These are phyloP conservation scores for Colletotrichum gloeosporioides DNA, from an alignment of 2,329 filamentous ascomycete species.

Conservation along the genomic window DNA sequence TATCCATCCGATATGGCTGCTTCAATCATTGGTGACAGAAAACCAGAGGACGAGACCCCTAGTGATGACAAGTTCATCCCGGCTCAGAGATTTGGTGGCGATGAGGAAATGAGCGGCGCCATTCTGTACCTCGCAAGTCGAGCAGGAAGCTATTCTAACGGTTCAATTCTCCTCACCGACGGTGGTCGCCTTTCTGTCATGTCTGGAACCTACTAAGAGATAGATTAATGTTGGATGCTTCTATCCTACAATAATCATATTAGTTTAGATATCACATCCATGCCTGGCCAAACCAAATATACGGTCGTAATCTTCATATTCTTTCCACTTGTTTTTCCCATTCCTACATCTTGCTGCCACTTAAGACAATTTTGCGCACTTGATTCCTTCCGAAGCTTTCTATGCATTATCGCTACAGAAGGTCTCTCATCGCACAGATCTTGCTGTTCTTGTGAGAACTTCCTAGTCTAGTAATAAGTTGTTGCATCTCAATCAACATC, in stretches of 20 bases:
- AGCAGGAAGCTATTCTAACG: slow-evolving; percentile 71
- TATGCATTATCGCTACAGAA: neutral
- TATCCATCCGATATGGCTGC: slow-evolving; percentile 9
- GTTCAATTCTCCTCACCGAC: slow-evolving; percentile 65
- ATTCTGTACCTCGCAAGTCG: slow-evolving; percentile 69
- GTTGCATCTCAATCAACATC: neutral
- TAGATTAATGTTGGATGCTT: neutral
- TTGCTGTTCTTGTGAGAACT: neutral
- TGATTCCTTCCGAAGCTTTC: neutral
- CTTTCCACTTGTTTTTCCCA: neutral
- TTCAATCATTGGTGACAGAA: neutral
- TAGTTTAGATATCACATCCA: accelerated
- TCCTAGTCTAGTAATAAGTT: neutral
- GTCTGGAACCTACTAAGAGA: neutral
- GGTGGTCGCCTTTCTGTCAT: slow-evolving; percentile 64
- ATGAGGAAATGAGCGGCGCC: slow-evolving; percentile 66
- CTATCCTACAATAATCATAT: accelerated
- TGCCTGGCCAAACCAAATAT: neutral
- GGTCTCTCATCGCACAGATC: neutral
- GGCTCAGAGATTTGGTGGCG: slow-evolving; percentile 58
- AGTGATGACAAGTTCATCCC: slow-evolving; percentile 48
- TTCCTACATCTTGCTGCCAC: neutral
- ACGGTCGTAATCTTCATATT: neutral
- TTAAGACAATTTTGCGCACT: neutral
- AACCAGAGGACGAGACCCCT: neutral